Base-by-base conservation (phyloP, 139 green algal species). In the Zygnema cylindricum region DNA sequence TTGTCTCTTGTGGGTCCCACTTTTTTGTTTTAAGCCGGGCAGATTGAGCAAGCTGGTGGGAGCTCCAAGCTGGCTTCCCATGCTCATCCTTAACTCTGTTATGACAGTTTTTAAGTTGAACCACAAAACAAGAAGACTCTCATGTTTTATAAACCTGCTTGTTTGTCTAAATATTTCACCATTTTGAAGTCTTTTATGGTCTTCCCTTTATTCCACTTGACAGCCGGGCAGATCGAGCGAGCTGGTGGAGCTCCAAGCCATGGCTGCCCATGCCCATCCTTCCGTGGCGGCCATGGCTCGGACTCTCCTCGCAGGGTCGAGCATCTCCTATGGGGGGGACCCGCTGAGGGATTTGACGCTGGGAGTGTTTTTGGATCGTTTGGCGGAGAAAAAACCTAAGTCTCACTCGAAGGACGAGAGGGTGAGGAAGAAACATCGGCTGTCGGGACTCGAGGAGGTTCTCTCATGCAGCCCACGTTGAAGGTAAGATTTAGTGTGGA, bases 361-460 rank as follows among this genome's bases (percentile, higher is more conserved):
- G 42, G 81, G 83, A 1, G 90, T 93, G 36, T 99, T 99, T 93
- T 92, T 99, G 69, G 96, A 98, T 93, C 98, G 97, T 90, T 98
- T 98, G 69, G 92, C 98, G 21, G 89, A 95, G 69, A 97, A 97
- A 88, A 98, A 98, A 88, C 90, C 95, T 75, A 98, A 98, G 93
- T 35, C 69, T 32, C 2, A 85, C 55, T 40, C 82, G 55, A 40
- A n/a, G n/a, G 78, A 88, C 3, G 73, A 40, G 43, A 69, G 43
- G 0, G 30, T 7, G 38, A 16, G 43, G 71, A 43, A 16, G 35
- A 84, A 33, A 11, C 32, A 41, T 32, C 11, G 30, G 77, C 39
- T 7, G 82, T 69, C 16, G 76, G 25, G 7, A 76, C 25, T 25
- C 54, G 77, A 38, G 95, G 93, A 3, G 76, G 82, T 0, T 96